A percentile compares a stretch with the other conserved stretches of the same genome.
Evolutionary conservation across 2,329 filamentous ascomycete species (phyloP).

Genomic region (Diaporthe vaccinii): DNA sequence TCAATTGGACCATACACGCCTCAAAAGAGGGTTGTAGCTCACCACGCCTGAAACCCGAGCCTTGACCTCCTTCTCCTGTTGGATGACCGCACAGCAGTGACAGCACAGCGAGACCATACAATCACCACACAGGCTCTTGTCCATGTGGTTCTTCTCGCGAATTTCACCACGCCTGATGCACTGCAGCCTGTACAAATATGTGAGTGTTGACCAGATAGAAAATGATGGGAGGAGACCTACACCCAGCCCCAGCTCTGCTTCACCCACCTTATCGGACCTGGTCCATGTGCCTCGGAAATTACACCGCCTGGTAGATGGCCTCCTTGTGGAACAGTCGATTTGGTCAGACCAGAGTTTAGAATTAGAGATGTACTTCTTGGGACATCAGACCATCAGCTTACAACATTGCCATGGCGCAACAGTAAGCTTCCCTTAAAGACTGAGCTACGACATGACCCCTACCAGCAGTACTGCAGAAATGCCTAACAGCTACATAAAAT

Average conservation of each 20-base stretch:
- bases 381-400: constrained; percentile 8
- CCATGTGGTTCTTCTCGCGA: constrained; percentile 22
- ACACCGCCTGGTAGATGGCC: neutral
- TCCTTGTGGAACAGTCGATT: neutral
- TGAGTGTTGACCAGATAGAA: constrained; percentile 10
- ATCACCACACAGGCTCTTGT: constrained; percentile 31
- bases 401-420: neutral
- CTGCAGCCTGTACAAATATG: constrained; percentile 1
- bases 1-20: neutral
- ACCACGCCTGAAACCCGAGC: constrained; percentile 21
- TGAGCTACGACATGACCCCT: neutral
- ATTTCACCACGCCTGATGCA: constrained; percentile 35
- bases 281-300: neutral
- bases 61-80: constrained; percentile 38
- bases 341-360: constrained; percentile 2
- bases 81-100: constrained; percentile 33
- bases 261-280: neutral
- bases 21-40: neutral
- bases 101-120: constrained; percentile 38
- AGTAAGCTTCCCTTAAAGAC: neutral
- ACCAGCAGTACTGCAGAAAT: neutral
- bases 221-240: neutral
- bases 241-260: constrained; percentile 26
- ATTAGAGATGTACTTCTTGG: neutral
- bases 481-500: neutral